Evolutionary conservation across 1,284 basidiomycete genomes (phyloP), one percentile per base, ranked within the genome.

Genomic region (Apiotrichum veenhuisii): DNA sequence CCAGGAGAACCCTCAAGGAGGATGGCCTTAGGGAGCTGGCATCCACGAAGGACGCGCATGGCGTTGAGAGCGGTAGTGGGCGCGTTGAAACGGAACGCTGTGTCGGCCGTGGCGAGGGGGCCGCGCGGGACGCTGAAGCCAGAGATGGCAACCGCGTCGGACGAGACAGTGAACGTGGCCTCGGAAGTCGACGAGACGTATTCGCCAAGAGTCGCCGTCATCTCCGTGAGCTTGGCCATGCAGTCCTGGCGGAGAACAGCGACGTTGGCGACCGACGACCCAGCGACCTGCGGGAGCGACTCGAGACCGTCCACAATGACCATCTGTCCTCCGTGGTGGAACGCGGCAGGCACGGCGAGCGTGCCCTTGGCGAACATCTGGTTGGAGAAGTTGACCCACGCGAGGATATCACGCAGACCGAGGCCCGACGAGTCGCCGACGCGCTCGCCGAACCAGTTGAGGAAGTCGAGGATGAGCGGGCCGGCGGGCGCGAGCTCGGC

Each of bases 1-100:
- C 96, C 96, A 5, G 97, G 97, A 73, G 92, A 97, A 2, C 96
- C 96, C 74, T 99, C 96, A 3, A 99, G 82, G 30, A 99, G 81
- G 52, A 99, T 89, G 0, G 96, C 91, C 75, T 98, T 98, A 9
- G 80, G 76, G 1, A 98, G 82, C 72, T 97, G 93, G 61, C 89
- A 89, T 8, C 93, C 96, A 55, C 96, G 84, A 20, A 94, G 79
- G 4, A 98, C 86, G 34, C 95, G 87, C 82, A 92, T 84, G 17
- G 89, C 88, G 75, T 99, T 99, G 58, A 87, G 83, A 25, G 83
- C 83, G 10, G 94, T 89, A 1, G 96, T 98, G 0, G 91, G 91
- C 0, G 93, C 94, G 48, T 86, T 81, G 49, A 97, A 83, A 67
- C 87, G 91, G 82, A 97, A 97, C 2, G 70, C 62, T 33, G 69